A percentile compares a stretch with the other conserved stretches of the same genome.
These are phyloP conservation scores for Pleomassaria siparia DNA, from an alignment of 2,329 filamentous ascomycete genomes.

Conservation along the genomic window DNA sequence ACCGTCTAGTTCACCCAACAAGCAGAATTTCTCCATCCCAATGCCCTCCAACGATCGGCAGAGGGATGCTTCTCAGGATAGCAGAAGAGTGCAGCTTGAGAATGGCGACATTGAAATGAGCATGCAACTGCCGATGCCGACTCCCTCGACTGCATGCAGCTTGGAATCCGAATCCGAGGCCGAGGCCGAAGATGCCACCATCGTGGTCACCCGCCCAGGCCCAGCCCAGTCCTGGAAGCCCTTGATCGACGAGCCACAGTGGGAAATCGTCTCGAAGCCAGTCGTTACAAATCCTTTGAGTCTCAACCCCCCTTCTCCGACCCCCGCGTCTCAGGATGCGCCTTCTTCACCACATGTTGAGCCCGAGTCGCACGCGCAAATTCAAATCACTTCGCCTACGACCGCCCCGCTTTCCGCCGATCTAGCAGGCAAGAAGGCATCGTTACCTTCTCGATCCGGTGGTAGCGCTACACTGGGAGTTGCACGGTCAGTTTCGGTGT, in stretches of 20 bases:
- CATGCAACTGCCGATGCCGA: constrained; percentile 20
- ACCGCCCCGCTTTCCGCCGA: constrained; percentile 17
- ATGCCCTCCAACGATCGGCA: constrained; percentile 7
- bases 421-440: constrained; percentile 10
- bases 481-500: constrained; percentile 36
- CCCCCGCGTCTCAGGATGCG: constrained; percentile 19
- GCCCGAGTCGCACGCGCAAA: constrained; percentile 13
- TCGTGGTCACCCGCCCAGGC: constrained; percentile 23
- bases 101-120: constrained; percentile 5
- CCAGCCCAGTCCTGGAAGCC: constrained; percentile 21
- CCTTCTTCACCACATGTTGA: constrained; percentile 31
- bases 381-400: constrained; percentile 5
- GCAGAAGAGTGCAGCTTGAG: background rate
- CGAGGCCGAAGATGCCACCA: too few relatives aligned
- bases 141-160: constrained; percentile 28
- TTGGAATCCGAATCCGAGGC: constrained; percentile 36
- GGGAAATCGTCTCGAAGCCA: constrained; percentile 32
- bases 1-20: constrained; percentile 31
- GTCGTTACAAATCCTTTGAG: constrained; percentile 10
- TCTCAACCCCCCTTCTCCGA: too few relatives aligned
- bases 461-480: constrained; percentile 33
- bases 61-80: constrained; percentile 3
- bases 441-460: constrained; percentile 3
- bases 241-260: constrained; percentile 31
- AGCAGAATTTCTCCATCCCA: constrained; percentile 22